Conservation (phyloP, 306 rosid genomes). For the Sesbania bispinosa region DNA sequence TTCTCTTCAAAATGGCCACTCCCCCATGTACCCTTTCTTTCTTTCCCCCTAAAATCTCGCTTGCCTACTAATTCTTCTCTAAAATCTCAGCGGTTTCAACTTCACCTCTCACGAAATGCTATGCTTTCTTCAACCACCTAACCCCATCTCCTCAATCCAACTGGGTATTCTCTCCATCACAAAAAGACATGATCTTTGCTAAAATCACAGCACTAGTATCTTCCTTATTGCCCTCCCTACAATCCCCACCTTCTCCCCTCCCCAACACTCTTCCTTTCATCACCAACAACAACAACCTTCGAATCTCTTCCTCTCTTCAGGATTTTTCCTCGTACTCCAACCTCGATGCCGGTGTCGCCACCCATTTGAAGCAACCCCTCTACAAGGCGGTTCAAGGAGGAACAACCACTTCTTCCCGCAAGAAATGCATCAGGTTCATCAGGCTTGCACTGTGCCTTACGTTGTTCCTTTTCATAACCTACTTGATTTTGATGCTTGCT, state of each 20-base stretch:
- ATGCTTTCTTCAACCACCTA: slow-evolving; percentile 28
- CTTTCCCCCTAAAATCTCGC: neutral
- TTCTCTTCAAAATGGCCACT: neutral
- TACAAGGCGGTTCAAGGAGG: neutral
- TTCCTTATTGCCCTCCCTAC: slow-evolving; percentile 34
- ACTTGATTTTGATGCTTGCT: slow-evolving; percentile 41
- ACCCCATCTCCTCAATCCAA: slow-evolving; percentile 7
- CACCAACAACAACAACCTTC: slow-evolving; percentile 32
- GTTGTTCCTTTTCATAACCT: slow-evolving; percentile 47
- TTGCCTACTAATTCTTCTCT: neutral
- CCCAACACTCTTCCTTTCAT: neutral
- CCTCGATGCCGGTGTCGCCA: slow-evolving; percentile 16
- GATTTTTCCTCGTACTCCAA: slow-evolving; percentile 62
- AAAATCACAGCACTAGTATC: slow-evolving; percentile 47
- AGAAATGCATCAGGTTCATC: slow-evolving; percentile 51
- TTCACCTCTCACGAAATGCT: slow-evolving; percentile 21
- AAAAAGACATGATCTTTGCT: slow-evolving; percentile 50
- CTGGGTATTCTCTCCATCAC: neutral
- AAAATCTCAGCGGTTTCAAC: neutral
- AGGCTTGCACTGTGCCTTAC: slow-evolving; percentile 44
- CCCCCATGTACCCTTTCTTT: neutral
- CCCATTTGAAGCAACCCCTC: slow-evolving; percentile 38
- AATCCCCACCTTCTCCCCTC: slow-evolving; percentile 19
- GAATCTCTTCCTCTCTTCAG: slow-evolving; percentile 80
- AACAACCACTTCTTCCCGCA: slow-evolving; percentile 14